Evolutionary conservation across 176 grass and related monocot genomes (phyloP).

Genomic region (Leersia perrieri): DNA sequence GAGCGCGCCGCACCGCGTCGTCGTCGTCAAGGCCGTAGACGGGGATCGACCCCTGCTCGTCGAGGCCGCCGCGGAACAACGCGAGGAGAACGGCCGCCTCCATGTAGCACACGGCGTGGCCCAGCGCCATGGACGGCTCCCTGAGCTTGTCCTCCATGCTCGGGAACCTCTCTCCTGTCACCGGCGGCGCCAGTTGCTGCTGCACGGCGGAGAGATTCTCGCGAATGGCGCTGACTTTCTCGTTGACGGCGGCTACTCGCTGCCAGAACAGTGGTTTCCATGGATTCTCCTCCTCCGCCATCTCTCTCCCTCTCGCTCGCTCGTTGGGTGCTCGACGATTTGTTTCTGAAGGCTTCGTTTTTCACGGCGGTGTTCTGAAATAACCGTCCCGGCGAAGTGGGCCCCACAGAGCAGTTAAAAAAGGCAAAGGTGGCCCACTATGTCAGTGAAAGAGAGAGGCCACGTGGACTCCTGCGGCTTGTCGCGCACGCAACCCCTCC

Average conservation of each 20-base stretch:
- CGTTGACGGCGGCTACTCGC: background rate
- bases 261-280: background rate
- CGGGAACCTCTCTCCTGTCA: too few relatives aligned
- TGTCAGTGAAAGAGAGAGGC: too few relatives aligned
- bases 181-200: background rate
- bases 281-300: background rate
- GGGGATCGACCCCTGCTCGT: too few relatives aligned
- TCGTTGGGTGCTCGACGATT: background rate
- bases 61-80: too few relatives aligned
- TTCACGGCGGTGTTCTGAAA: too few relatives aligned
- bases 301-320: background rate
- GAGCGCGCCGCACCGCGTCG: background rate
- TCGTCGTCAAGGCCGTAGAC: background rate
- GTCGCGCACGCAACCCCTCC: too few relatives aligned
- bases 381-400: too few relatives aligned
- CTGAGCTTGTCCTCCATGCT: background rate
- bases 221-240: background rate
- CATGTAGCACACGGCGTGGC: background rate
- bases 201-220: background rate
- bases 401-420: too few relatives aligned
- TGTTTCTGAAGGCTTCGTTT: background rate
- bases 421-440: too few relatives aligned
- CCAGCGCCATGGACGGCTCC: background rate
- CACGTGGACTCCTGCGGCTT: too few relatives aligned
- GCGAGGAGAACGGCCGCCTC: background rate